Percentiles rank a stretch among this genome's conserved stretches.
Conservation (phyloP, 2,329 filamentous ascomycete genomes). For the Fusarium coicis region DNA sequence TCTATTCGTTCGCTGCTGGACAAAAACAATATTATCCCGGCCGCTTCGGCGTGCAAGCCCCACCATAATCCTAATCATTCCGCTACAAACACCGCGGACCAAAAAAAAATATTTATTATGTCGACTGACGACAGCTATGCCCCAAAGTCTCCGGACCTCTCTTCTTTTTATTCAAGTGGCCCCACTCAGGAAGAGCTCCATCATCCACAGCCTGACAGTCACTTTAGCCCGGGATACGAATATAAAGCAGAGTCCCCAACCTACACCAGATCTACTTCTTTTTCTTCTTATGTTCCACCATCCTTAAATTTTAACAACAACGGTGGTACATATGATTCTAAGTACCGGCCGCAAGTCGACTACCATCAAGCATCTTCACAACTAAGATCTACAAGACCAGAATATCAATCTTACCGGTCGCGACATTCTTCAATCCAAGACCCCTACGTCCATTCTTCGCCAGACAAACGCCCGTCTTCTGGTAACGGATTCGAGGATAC, state of each 20-base stretch:
- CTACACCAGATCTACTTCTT: constrained; percentile 40
- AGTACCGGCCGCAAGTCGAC: constrained; percentile 41
- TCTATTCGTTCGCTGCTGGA: constrained; percentile 23
- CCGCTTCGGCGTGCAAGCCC: constrained; percentile 35
- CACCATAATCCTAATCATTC: constrained; percentile 36
- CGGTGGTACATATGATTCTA: constrained; percentile 19
- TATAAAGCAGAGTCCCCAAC: constrained; percentile 50
- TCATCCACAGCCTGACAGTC: constrained; percentile 46
- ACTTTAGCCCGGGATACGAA: constrained; percentile 46
- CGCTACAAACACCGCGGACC: constrained; percentile 25
- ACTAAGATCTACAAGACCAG: constrained; percentile 30
- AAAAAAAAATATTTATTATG: constrained; percentile 49
- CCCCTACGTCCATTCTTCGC: constrained; percentile 24
- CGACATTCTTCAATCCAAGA: constrained; percentile 30
- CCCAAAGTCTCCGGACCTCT: constrained; percentile 69
- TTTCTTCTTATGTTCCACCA: constrained; percentile 42
- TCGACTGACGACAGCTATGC: constrained; percentile 66
- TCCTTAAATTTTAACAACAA: constrained; percentile 40
- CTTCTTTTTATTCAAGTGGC: constrained; percentile 61
- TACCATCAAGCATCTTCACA: constrained; percentile 42
- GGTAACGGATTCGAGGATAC: constrained; percentile 18
- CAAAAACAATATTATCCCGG: constrained; percentile 22
- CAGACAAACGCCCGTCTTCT: constrained; percentile 9
- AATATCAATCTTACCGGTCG: constrained; percentile 40
- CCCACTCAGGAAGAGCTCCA: constrained; percentile 50